Conservation (phyloP, 176 grass and related monocot species). For the Olyra latifolia region DNA sequence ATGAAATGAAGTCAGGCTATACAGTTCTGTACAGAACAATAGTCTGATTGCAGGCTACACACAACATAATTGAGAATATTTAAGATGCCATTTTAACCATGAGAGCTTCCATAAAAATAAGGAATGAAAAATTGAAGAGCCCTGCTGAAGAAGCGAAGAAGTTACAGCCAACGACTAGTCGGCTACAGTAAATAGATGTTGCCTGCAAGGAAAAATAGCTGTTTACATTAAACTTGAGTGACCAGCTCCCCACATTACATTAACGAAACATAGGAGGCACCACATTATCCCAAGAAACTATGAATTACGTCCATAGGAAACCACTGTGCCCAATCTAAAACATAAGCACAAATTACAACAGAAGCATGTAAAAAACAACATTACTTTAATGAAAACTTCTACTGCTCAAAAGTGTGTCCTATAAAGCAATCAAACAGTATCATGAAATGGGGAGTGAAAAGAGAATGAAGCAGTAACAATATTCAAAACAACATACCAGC, state of each 20-base stretch:
- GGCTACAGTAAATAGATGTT: not conserved
- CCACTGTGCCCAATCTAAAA: not conserved
- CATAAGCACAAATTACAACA: not conserved
- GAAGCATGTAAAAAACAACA: not conserved
- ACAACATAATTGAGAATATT: not conserved
- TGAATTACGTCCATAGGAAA: not conserved
- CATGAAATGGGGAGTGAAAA: not conserved
- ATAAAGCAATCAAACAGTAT: slow-evolving; percentile 16
- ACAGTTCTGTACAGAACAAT: not conserved
- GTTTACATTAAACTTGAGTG: not conserved
- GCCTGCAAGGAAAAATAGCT: not conserved
- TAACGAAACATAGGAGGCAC: not conserved
- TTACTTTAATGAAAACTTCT: not conserved
- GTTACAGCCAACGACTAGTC: not conserved
- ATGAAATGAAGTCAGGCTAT: slow-evolving; percentile 9
- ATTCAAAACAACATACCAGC: not conserved
- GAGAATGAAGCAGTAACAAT: not conserved
- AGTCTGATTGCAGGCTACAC: slow-evolving; percentile 7
- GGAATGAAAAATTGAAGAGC: not conserved
- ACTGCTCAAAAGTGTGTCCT: not conserved
- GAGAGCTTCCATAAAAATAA: not conserved
- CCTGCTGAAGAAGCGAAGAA: not conserved
- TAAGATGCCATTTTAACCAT: not conserved
- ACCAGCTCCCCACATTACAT: not conserved
- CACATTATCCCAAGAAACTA: not conserved